Base-by-base conservation (phyloP, 2,329 filamentous ascomycete genomes). In the Pseudopithomyces maydicus region DNA sequence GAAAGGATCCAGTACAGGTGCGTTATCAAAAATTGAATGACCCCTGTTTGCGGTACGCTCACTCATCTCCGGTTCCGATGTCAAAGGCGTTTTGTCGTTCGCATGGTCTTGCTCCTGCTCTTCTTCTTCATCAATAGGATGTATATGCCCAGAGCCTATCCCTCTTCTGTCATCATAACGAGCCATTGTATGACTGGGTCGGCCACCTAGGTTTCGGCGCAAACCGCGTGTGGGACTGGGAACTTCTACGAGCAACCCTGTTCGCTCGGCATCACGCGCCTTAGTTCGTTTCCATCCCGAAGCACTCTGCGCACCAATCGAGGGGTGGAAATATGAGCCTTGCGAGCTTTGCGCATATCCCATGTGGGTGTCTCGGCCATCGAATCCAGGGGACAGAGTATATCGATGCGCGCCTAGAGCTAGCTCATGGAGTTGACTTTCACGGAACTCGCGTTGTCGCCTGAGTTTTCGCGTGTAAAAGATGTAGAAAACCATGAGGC, bases 51-150 rank as follows among this genome's bases (percentile, higher is more conserved):
- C 53, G n/a, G 50, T 47, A 11, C 53, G 50, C 53, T 74, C 67
- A 32, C 54, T 39, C 70, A 73, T 74, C 42, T 73, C 71, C 10
- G 59, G 59, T 17, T 63, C 57, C 23, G 43, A 49, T 6, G 57
- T 62, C 22, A 65, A 47, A 1, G 57, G 55, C 7, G 57, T 60
- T 15, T 60, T 54, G 12, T 71, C 67, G 20, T 60, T 66, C 1
- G 55, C 33, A 8, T 56, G 59, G 5, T 69, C 67, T 8, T 64
- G 54, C 52, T 85, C 83, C 36, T 60, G 52, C 49, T 86, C 83
- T 59, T 88, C 86, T 56, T 88, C 86, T 67, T 87, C 84, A 36
- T 87, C 85, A 44, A 89, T 89, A 0, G 85, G 84, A 66, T 87
- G 85, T 23, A 88, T 88, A 22, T 79, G 76, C 2, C 82, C 81